Conservation (phyloP, 2,329 filamentous ascomycete genomes). For the Elsinoe fawcettii region DNA sequence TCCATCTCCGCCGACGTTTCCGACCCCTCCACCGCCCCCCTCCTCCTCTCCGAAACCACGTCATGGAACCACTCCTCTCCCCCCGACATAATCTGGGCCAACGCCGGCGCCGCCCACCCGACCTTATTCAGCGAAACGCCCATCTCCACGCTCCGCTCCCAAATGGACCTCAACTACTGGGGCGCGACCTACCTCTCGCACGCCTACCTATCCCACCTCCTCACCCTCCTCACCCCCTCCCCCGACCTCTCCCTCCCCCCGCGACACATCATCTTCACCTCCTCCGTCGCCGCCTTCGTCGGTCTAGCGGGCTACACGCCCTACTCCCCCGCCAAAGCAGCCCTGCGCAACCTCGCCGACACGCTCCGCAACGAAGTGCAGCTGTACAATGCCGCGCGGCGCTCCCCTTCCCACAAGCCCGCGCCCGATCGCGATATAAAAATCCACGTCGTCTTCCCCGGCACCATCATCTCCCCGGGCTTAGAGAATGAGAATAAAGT, state of each 20-base stretch:
- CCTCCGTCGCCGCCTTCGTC: constrained; percentile 66
- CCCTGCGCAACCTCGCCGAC: constrained; percentile 75
- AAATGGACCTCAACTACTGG: constrained; percentile 94
- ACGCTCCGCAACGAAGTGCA: constrained; percentile 74
- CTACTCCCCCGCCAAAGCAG: constrained; percentile 79
- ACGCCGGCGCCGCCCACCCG: constrained; percentile 68
- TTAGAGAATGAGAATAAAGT: constrained; percentile 65
- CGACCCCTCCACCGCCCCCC: constrained; percentile 57
- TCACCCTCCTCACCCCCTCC: constrained; percentile 37
- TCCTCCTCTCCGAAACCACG: constrained; percentile 63
- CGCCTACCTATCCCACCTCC: constrained; percentile 68
- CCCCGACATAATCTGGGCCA: constrained; percentile 86
- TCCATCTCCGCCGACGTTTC: constrained; percentile 79
- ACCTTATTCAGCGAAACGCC: constrained; percentile 70
- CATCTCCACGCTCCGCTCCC: constrained; percentile 56
- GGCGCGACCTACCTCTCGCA: constrained; percentile 80
- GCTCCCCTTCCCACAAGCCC: constrained; percentile 32
- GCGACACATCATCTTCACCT: constrained; percentile 82
- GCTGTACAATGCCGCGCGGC: constrained; percentile 65
- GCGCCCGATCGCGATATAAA: constrained; percentile 62
- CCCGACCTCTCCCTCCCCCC: constrained; percentile 44
- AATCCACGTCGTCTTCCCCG: constrained; percentile 76
- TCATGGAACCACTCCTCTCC: constrained; percentile 66
- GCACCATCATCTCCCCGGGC: constrained; percentile 71
- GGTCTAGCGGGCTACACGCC: constrained; percentile 73